These are phyloP conservation scores for Paramecium octaurelia DNA, from an alignment of 73 alveolate species.

Conservation along the genomic window DNA sequence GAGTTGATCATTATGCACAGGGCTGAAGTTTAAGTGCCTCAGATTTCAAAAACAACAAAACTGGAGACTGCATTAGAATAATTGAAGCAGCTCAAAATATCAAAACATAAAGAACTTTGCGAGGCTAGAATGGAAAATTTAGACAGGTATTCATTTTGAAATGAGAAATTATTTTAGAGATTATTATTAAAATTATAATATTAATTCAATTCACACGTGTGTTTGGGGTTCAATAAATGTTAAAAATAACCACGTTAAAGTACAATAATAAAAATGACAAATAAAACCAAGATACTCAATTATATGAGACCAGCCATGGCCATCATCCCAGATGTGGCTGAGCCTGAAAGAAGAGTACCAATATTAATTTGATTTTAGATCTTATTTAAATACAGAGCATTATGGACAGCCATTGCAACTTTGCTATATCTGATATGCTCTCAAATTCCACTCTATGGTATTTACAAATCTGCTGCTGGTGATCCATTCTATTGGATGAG, in stretches of 20 bases:
- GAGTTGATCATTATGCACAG: constrained; percentile 1
- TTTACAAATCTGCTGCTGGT: constrained; percentile 84
- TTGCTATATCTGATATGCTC: constrained; percentile 98
- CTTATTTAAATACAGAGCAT: constrained; percentile 82
- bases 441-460: constrained; percentile 99
- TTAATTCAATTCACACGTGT: constrained; percentile 30
- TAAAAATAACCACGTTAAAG: constrained; percentile 1
- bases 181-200: neutral
- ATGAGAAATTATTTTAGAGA: neutral
- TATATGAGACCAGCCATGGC: constrained; percentile 94
- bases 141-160: neutral
- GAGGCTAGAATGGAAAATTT: neutral
- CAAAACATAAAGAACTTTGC: neutral
- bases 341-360: constrained; percentile 85
- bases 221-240: neutral
- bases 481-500: constrained; percentile 99
- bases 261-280: constrained; percentile 58
- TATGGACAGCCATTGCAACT: constrained; percentile 98
- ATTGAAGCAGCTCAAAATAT: neutral
- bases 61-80: neutral
- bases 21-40: neutral
- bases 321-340: constrained; percentile 95
- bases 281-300: constrained; percentile 80
- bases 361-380: neutral
- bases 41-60: neutral